A percentile compares a stretch with the other conserved stretches of the same genome.
Evolutionary conservation across 148 eudicot species (phyloP).

Genomic region (Beta vulgaris): DNA sequence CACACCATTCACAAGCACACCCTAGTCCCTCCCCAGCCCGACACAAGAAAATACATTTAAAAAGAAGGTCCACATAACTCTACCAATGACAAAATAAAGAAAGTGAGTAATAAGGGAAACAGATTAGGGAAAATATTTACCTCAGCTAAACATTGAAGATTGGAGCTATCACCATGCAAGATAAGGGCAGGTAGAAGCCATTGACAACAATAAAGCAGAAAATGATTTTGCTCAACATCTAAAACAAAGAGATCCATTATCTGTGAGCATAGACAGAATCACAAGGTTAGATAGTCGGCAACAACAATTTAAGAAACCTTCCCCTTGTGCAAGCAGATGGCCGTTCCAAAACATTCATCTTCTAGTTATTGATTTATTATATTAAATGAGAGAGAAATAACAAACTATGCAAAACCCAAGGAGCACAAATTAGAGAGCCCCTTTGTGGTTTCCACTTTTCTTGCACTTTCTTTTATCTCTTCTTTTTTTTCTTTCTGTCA

Average conservation of each 20-base stretch:
- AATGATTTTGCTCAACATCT: constrained; percentile 66
- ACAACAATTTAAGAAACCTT: constrained; percentile 1
- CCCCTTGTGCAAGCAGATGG: background rate
- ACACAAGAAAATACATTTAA: background rate
- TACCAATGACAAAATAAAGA: background rate
- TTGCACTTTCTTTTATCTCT: background rate
- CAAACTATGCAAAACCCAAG: background rate
- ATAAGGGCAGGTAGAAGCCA: constrained; percentile 96
- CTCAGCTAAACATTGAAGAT: constrained; percentile 70
- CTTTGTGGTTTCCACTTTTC: background rate
- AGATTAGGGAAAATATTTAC: constrained; percentile 28
- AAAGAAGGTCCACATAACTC: too few relatives aligned
- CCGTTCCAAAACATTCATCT: background rate
- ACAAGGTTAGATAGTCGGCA: background rate
- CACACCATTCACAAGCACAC: background rate
- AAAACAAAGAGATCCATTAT: constrained; percentile 74
- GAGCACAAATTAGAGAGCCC: background rate
- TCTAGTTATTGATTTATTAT: too few relatives aligned
- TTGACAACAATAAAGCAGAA: constrained; percentile 73
- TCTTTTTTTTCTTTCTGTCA: background rate
- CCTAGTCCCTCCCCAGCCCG: background rate
- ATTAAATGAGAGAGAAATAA: too few relatives aligned
- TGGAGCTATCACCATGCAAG: constrained; percentile 59
- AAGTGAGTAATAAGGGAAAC: background rate
- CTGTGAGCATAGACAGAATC: constrained; percentile 41